These are phyloP conservation scores for Eucalyptus tenuipes DNA, from an alignment of 345 rosid genomes.

Conservation along the genomic window DNA sequence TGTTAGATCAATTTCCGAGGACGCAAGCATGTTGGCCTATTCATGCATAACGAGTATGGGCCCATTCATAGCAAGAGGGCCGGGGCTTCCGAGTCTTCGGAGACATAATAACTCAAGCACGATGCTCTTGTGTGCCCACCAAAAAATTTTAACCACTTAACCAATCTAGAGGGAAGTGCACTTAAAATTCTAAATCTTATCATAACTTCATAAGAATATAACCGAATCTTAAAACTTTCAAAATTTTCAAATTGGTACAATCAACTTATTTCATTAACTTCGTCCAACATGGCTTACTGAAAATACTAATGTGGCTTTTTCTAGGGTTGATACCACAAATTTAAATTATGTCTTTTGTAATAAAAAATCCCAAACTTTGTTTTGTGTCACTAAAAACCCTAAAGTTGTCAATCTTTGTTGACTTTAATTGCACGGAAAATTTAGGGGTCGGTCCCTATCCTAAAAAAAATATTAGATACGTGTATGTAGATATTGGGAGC, in stretches of 20 bases:
- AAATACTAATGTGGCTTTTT: too few species aligned
- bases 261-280: neutral
- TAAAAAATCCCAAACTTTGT: too few species aligned
- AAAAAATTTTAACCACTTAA: neutral
- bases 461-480: too few species aligned
- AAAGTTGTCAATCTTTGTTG: too few species aligned
- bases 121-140: neutral
- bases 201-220: fast-evolving
- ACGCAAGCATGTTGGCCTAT: neutral
- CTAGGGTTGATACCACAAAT: neutral
- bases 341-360: too few species aligned
- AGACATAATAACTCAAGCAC: neutral
- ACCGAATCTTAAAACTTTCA: too few species aligned
- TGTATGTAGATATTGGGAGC: too few species aligned
- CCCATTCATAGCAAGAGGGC: neutral
- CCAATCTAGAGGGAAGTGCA: neutral
- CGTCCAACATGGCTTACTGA: fast-evolving
- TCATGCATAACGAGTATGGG: neutral
- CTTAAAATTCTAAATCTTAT: too few species aligned
- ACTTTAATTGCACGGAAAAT: too few species aligned
- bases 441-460: too few species aligned
- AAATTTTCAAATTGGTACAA: too few species aligned
- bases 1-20: neutral
- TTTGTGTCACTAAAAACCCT: too few species aligned
- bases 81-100: neutral